A percentile compares a stretch with the other conserved stretches of the same genome.
phyloP scores from a whole-genome alignment of 768 basidiomycete genomes.

The Rubroboletus pulcherrimus region DNA sequence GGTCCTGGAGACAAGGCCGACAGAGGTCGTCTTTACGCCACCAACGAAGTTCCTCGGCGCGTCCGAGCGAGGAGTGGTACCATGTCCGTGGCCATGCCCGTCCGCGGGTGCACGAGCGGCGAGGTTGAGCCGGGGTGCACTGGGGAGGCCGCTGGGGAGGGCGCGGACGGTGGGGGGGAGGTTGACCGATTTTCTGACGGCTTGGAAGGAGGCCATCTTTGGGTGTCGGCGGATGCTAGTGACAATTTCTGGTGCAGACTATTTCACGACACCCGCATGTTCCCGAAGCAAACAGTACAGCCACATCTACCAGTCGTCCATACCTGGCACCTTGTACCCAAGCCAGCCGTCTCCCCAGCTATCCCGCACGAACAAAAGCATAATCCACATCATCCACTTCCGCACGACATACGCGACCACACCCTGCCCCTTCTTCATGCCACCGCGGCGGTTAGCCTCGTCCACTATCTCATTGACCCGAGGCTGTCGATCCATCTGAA shows the following conservation, averaged over 20 bases:
- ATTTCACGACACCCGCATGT: conserved; percentile 16
- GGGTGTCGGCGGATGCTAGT: not conserved
- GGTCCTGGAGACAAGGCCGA: conserved; percentile 62
- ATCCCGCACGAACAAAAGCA: conserved; percentile 21
- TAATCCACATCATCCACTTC: conserved; percentile 27
- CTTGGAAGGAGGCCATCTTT: conserved; percentile 64
- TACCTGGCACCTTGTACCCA: conserved; percentile 29
- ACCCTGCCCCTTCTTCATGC: conserved; percentile 20
- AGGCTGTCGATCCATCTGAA: conserved; percentile 22
- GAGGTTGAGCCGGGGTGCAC: conserved; percentile 71
- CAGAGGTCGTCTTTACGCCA: conserved; percentile 42
- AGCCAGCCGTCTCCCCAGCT: conserved; percentile 30
- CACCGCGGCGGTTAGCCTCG: conserved; percentile 27
- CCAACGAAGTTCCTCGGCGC: conserved; percentile 61
- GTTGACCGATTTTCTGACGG: conserved; percentile 78
- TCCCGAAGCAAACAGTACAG: conserved; percentile 42
- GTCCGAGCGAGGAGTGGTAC: conserved; percentile 56
- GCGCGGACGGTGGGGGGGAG: conserved; percentile 77
- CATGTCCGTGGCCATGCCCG: conserved; percentile 58
- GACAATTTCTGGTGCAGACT: not conserved
- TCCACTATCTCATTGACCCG: conserved; percentile 26
- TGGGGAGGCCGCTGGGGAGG: conserved; percentile 76
- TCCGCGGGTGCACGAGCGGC: conserved; percentile 58
- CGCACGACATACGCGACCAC: conserved; percentile 16
- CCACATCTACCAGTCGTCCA: conserved; percentile 27